Conservation (phyloP, 805 yeast species). For the Candida ponderosae region DNA sequence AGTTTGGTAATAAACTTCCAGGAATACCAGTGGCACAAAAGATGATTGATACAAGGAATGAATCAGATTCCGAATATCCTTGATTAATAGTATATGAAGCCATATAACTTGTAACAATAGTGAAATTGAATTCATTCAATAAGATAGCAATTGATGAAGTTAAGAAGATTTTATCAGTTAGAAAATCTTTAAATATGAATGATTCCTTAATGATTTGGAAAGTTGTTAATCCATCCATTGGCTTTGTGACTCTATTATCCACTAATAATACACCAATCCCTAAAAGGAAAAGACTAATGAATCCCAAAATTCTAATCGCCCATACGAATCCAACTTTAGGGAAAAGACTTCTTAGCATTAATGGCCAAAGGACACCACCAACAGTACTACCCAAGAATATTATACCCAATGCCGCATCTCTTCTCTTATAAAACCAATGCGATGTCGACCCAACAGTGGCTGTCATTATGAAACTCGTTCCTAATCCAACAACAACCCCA, state of each 20-base stretch:
- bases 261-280: slow-evolving; percentile 25
- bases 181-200: slow-evolving; percentile 8
- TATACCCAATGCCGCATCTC: slow-evolving; percentile 55
- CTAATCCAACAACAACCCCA: slow-evolving; percentile 45
- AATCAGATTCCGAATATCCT: slow-evolving; percentile 35
- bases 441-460: slow-evolving; percentile 49
- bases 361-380: slow-evolving; percentile 59
- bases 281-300: slow-evolving; percentile 19
- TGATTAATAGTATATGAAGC: slow-evolving; percentile 48
- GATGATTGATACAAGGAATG: slow-evolving; percentile 28
- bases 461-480: slow-evolving; percentile 41
- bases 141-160: not conserved
- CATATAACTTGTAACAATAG: slow-evolving; percentile 45
- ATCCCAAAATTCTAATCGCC: slow-evolving; percentile 46
- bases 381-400: slow-evolving; percentile 61
- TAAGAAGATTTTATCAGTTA: slow-evolving; percentile 7
- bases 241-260: slow-evolving; percentile 25
- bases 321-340: slow-evolving; percentile 47
- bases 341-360: slow-evolving; percentile 39
- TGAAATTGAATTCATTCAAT: slow-evolving; percentile 42
- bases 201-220: slow-evolving; percentile 2
- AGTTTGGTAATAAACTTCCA: slow-evolving; percentile 51
- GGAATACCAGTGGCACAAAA: slow-evolving; percentile 36
- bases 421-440: slow-evolving; percentile 51
- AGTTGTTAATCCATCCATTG: slow-evolving; percentile 2